Base-by-base conservation (phyloP, 805 yeast species). In the Kodamaea fukazawae region DNA sequence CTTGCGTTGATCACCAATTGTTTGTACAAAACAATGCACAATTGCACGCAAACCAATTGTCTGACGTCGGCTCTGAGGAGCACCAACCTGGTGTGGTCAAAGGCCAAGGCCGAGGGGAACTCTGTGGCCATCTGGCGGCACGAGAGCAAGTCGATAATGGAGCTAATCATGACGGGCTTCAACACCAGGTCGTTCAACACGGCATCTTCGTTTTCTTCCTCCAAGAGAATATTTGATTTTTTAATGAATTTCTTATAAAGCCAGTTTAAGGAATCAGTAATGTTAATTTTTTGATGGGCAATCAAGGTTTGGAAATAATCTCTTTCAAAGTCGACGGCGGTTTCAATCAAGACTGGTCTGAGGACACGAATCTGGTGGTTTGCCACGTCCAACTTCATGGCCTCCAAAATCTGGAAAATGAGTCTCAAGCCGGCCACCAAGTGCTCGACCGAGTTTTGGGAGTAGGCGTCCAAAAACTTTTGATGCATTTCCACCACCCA, bases 351-450 rank as follows among this genome's bases (percentile, higher is more conserved):
- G 2, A 84, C 83, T 2, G 96, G 95, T 53, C 96, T 74, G 39
- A 89, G 67, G 14, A 87, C 79, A 49, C 96, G 74, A 40, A 91
- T 86, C 63, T 90, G 96, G 57, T 90, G 96, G 63, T 90, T 90
- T 11, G 97, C 96, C 41, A 89, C 93, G 55, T 91, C 97, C 46
- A 90, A 70, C 60, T 90, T 91, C 95, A 90, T 89, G 8, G 95
- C 91, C 60, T 90, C 97, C 47, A 91, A 69, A 42, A 91, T 83
- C 43, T 85, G 82, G 56, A 90, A 87, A 7, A 86, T 74, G 60
- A 81, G 75, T 41, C 89, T 73, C 38, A 91, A 65, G 1, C 95
- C 96, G 25, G 80, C 86, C 22, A 86, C 84, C 29, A 89, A 66
- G 45, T 71, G 69, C 15, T 49, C 52, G 4, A 66, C 70, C n/a